Conservation (phyloP, 2,329 filamentous ascomycete genomes). For the Ophiostoma pallidulum region DNA sequence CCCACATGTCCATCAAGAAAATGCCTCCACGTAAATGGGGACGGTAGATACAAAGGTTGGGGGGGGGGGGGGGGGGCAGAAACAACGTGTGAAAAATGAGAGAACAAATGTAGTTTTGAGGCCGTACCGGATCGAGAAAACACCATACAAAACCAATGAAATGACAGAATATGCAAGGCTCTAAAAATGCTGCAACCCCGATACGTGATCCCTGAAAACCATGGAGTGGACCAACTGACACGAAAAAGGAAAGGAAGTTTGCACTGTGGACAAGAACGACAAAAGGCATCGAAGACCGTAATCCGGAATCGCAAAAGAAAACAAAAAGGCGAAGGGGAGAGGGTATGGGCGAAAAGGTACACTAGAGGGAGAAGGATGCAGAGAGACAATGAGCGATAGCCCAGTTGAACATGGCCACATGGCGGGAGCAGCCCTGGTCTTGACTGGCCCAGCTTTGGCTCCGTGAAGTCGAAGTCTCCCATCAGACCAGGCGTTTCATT, state of each 20-base stretch:
- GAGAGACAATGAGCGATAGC: too few relatives aligned
- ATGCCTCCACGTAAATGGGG: neutral
- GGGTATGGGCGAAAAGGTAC: neutral
- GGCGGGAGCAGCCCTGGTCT: too few relatives aligned
- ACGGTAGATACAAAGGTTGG: neutral
- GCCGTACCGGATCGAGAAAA: neutral
- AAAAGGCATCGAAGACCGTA: neutral
- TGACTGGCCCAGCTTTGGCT: too few relatives aligned
- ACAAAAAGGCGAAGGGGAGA: neutral
- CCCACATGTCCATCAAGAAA: too few relatives aligned
- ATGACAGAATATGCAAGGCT: neutral
- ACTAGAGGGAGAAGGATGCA: neutral
- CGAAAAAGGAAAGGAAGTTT: neutral
- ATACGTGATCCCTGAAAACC: neutral
- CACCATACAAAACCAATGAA: neutral
- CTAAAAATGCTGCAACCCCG: neutral
- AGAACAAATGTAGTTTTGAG: too few relatives aligned
- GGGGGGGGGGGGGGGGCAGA: neutral
- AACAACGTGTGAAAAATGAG: neutral
- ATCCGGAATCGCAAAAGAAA: neutral
- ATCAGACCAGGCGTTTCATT: constrained; percentile 35
- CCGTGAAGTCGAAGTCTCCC: too few relatives aligned
- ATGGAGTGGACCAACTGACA: neutral
- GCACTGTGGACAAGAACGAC: neutral
- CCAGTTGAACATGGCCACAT: too few relatives aligned